A percentile compares a stretch with the other conserved stretches of the same genome.
These are phyloP conservation scores for Claviceps monticola DNA, from an alignment of 2,329 filamentous ascomycete genomes.

Conservation along the genomic window DNA sequence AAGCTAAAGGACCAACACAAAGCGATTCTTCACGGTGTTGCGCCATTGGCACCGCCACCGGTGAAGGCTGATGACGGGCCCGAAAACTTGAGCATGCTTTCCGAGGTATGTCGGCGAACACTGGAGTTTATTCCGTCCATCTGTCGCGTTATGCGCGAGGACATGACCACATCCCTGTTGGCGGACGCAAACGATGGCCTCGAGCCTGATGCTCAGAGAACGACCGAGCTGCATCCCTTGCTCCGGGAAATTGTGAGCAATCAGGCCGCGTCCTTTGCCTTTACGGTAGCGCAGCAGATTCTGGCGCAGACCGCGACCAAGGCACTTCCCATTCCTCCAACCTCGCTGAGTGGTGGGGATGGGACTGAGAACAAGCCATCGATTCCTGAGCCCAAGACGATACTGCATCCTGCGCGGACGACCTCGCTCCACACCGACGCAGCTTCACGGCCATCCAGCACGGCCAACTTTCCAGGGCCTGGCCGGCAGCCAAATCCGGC, in stretches of 20 bases:
- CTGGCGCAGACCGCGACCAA: slow-evolving; percentile 61
- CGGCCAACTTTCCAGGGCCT: slow-evolving; percentile 40
- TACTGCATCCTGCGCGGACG: slow-evolving; percentile 52
- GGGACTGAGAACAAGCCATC: slow-evolving; percentile 45
- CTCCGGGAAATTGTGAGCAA: slow-evolving; percentile 51
- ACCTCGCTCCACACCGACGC: slow-evolving; percentile 42
- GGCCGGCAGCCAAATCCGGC: slow-evolving; percentile 24
- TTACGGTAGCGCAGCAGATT: slow-evolving; percentile 62
- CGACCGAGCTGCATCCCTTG: slow-evolving; percentile 18
- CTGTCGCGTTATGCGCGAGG: slow-evolving; percentile 64
- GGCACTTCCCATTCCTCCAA: slow-evolving; percentile 50
- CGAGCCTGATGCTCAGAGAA: slow-evolving; percentile 15
- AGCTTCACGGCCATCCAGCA: slow-evolving; percentile 25
- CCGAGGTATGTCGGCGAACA: slow-evolving; percentile 72
- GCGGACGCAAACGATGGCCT: slow-evolving; percentile 24
- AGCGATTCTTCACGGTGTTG: slow-evolving; percentile 41
- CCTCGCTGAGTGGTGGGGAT: slow-evolving; percentile 32
- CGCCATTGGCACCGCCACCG: slow-evolving; percentile 32
- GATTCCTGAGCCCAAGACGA: slow-evolving; percentile 55
- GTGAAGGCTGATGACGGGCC: slow-evolving; percentile 41
- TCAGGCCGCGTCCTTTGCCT: slow-evolving; percentile 64
- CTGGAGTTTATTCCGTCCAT: slow-evolving; percentile 74
- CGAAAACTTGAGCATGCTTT: slow-evolving; percentile 67
- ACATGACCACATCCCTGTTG: slow-evolving; percentile 51
- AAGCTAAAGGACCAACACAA: slow-evolving; percentile 51